Base-by-base conservation (phyloP, 345 rosid genomes). In the Eucalyptus viminalis region DNA sequence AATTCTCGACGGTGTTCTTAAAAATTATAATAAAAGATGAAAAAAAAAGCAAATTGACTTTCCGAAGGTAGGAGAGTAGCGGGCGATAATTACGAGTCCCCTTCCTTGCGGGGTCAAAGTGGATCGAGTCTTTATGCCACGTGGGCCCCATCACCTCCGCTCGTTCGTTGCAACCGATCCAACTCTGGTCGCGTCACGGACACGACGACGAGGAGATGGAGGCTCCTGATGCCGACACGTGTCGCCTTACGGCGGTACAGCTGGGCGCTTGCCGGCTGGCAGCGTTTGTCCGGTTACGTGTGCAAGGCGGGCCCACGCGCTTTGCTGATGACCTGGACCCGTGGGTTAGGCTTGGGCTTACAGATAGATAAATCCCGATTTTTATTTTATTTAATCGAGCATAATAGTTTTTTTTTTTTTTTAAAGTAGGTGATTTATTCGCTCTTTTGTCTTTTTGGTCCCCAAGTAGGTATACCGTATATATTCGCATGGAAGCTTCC, bases 201-300 rank as follows among this genome's bases (percentile, higher is more conserved):
- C 7, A 21, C 25, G 67, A 22, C 80, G 45, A 37, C 27, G 67
- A 45, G 24, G 62, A 47, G 80, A 49, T 37, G 85, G 56, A 85
- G 47, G 87, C 24, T 60, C 81, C 22, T 49, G 86, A n/a, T 67
- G 34, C 24, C 44, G 83, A 86, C 88, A 49, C 60, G 90, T 89
- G 90, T 62, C 87, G 54, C 6, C 10, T 19, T 49, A 34, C 37
- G 10, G 85, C 56, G 83, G 45, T 89, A 58, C 90, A 89, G 87
- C 90, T 89, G 88, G 88, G 87, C 31, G 29, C 29, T 56, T 62
- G 90, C 90, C 86, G 85, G 88, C 90, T 86, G 90, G 90, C 88
- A 86, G 40, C 43, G 86, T 89, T 89, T 89, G 90, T 89, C 88
- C 29, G 21, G 54, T 81, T 56, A 88, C 89, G 89, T 88, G 89